phyloP scores from a whole-genome alignment of 306 rosid species.

The Cyamopsis tetragonoloba region DNA sequence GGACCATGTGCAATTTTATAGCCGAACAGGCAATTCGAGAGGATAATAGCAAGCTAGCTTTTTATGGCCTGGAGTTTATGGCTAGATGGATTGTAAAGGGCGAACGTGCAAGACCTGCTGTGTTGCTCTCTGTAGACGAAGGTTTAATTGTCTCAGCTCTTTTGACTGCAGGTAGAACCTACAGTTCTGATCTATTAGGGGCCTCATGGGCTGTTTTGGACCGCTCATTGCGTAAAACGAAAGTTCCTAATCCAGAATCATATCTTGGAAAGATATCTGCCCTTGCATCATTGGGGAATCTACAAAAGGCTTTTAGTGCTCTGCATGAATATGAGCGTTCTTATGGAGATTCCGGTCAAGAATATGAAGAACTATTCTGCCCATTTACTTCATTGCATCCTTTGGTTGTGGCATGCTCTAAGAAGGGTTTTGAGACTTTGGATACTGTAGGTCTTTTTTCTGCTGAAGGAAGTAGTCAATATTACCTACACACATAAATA shows the following conservation, averaged over 20 bases:
- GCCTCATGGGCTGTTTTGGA: slow-evolving; percentile 81
- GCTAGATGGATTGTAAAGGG: slow-evolving; percentile 83
- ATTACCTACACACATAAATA: not conserved
- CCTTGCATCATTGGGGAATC: slow-evolving; percentile 71
- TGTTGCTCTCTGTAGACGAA: slow-evolving; percentile 67
- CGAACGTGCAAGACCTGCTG: slow-evolving; percentile 66
- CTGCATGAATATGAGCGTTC: slow-evolving; percentile 67
- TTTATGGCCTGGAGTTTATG: slow-evolving; percentile 72
- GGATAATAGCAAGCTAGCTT: slow-evolving; percentile 78
- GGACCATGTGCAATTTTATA: slow-evolving; percentile 64
- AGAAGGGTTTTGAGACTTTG: slow-evolving; percentile 88
- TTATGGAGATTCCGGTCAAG: slow-evolving; percentile 53
- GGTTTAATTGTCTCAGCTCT: slow-evolving; percentile 74
- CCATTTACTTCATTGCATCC: slow-evolving; percentile 91
- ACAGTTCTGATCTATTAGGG: slow-evolving; percentile 56
- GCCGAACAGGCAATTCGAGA: slow-evolving; percentile 61
- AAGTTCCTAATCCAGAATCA: slow-evolving; percentile 87
- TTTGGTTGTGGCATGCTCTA: slow-evolving; percentile 76
- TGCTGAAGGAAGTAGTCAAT: slow-evolving; percentile 20
- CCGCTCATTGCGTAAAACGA: slow-evolving; percentile 73
- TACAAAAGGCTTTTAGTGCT: slow-evolving; percentile 74
- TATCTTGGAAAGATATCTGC: slow-evolving; percentile 74
- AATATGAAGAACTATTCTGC: slow-evolving; percentile 69
- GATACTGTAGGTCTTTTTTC: slow-evolving; percentile 62
- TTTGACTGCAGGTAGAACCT: slow-evolving; percentile 78